Evolutionary conservation across 148 eudicot species (phyloP).

Genomic region (Gaultheria prostrata): DNA sequence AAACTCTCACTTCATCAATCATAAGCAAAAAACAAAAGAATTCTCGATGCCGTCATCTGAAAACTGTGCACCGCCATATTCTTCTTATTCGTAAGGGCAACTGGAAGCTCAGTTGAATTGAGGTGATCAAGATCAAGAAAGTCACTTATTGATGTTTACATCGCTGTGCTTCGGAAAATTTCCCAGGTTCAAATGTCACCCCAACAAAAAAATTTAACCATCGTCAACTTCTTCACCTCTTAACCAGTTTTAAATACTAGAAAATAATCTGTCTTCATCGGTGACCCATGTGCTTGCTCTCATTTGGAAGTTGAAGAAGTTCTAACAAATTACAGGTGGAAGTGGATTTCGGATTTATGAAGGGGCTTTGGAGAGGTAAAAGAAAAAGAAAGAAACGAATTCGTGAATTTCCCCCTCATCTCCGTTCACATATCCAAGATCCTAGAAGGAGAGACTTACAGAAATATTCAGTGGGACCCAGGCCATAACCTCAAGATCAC

Average conservation of each 20-base stretch:
- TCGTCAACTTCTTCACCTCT: neutral
- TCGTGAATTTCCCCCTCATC: neutral
- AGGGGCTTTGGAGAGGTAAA: neutral
- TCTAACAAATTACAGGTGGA: neutral
- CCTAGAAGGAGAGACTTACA: neutral
- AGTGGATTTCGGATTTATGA: neutral
- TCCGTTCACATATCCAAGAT: neutral
- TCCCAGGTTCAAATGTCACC: neutral
- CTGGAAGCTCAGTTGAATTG: neutral
- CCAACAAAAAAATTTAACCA: neutral
- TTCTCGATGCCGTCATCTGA: neutral
- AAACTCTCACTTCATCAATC: neutral
- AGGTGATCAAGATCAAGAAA: neutral
- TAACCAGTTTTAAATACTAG: neutral
- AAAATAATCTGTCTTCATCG: neutral
- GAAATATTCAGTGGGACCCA: slow-evolving; percentile 46
- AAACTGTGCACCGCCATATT: neutral
- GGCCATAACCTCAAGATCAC: slow-evolving; percentile 50
- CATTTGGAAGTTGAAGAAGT: neutral
- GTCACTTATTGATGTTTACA: neutral
- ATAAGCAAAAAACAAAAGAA: neutral
- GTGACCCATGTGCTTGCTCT: neutral
- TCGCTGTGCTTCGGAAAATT: neutral
- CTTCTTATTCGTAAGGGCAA: neutral
- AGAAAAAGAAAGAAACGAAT: neutral